phyloP scores from a whole-genome alignment of 345 rosid genomes.

The Laguncularia racemosa region DNA sequence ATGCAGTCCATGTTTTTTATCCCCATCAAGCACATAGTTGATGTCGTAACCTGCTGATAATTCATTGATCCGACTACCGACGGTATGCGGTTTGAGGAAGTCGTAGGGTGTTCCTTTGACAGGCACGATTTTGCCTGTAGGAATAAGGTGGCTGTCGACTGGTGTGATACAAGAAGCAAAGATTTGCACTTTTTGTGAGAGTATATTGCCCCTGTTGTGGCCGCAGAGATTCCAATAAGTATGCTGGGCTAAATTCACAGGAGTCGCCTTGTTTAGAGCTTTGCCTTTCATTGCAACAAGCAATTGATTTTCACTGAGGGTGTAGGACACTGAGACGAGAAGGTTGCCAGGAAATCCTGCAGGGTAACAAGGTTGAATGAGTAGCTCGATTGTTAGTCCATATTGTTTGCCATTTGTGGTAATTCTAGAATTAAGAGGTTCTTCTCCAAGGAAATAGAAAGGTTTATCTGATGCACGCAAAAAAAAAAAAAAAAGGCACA shows the following conservation, averaged over 20 bases:
- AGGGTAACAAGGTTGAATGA: not conserved
- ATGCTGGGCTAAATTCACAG: slow-evolving; percentile 79
- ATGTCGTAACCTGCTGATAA: slow-evolving; percentile 69
- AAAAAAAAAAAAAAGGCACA: too few relatives aligned
- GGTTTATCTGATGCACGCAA: too few relatives aligned
- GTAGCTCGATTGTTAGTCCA: too few relatives aligned
- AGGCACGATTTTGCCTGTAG: slow-evolving; percentile 55
- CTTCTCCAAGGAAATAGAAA: too few relatives aligned
- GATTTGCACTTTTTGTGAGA: slow-evolving; percentile 58
- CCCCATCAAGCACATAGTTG: slow-evolving; percentile 57
- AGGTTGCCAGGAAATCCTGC: slow-evolving; percentile 86
- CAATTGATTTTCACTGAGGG: slow-evolving; percentile 24
- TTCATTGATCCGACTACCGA: slow-evolving; percentile 45
- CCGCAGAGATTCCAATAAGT: slow-evolving; percentile 90
- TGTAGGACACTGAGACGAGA: slow-evolving; percentile 35
- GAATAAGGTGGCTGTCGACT: slow-evolving; percentile 49
- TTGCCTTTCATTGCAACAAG: slow-evolving; percentile 65
- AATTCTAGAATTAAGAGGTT: too few relatives aligned
- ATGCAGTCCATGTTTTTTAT: slow-evolving; percentile 21
- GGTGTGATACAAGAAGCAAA: slow-evolving; percentile 61
- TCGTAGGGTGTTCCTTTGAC: slow-evolving; percentile 79
- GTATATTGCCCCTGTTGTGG: slow-evolving; percentile 58
- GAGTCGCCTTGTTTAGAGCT: slow-evolving; percentile 66
- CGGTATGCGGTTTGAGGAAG: slow-evolving; percentile 44
- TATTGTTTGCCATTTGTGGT: too few relatives aligned